Conservation (phyloP, 192 early-diverging fungal genomes). For the Allomyces macrogynus region DNA sequence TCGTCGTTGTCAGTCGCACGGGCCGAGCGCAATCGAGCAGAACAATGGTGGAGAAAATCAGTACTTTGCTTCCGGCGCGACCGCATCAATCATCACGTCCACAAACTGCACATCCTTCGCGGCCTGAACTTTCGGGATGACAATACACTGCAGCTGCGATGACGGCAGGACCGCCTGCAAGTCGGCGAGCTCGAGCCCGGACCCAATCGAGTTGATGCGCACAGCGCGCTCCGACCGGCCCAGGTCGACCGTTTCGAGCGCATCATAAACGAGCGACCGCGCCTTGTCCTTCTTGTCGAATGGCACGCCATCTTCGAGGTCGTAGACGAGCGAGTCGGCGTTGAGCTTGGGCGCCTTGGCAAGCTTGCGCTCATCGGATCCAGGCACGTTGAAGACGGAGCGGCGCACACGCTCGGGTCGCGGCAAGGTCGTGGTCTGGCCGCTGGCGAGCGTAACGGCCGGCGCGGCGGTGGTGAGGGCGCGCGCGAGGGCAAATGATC, state of each 20-base stretch:
- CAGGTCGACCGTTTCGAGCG: slow-evolving; percentile 36
- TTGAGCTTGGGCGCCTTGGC: slow-evolving; percentile 40
- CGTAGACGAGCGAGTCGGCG: slow-evolving; percentile 75
- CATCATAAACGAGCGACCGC: slow-evolving; percentile 45
- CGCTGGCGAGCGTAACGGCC: no score
- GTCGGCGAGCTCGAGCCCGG: slow-evolving; percentile 55
- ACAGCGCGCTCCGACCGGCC: slow-evolving; percentile 64
- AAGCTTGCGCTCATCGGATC: slow-evolving; percentile 76
- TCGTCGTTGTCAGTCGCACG: not conserved
- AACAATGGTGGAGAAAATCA: not conserved
- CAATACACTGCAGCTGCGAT: slow-evolving; percentile 39
- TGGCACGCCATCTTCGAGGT: slow-evolving; percentile 81
- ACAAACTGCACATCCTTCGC: slow-evolving; percentile 60
- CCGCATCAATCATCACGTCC: slow-evolving; percentile 42
- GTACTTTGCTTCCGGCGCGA: slow-evolving; percentile 29
- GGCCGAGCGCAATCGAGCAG: not conserved
- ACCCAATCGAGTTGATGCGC: slow-evolving; percentile 70
- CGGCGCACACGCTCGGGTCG: not conserved
- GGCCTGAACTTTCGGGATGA: slow-evolving; percentile 76
- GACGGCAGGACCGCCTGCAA: slow-evolving; percentile 52
- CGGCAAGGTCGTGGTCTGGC: not conserved
- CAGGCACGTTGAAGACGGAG: slow-evolving; percentile 27
- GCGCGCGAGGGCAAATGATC: no score
- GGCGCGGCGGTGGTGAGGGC: no score
- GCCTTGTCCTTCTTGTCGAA: slow-evolving; percentile 61